Percentiles rank a stretch among this genome's conserved stretches.
phyloP scores from a whole-genome alignment of 1,284 basidiomycete species.

The Microstroma glucosiphilum region DNA sequence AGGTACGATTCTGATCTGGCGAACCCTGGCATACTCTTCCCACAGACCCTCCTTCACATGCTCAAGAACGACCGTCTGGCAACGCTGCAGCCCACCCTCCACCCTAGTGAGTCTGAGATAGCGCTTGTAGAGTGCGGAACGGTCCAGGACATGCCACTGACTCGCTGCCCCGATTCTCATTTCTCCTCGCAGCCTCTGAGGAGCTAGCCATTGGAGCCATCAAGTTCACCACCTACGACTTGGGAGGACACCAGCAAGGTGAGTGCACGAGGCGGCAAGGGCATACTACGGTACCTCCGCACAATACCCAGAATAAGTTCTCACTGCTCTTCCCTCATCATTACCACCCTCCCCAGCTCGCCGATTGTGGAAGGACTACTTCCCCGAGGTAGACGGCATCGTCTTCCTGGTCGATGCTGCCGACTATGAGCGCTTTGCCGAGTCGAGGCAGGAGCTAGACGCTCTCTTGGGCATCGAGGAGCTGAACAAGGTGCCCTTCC shows the following conservation, averaged over 20 bases:
- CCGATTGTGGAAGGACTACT: conserved; percentile 98
- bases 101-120: conserved; percentile 73
- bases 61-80: conserved; percentile 98
- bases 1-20: conserved; percentile 7
- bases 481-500: conserved; percentile 84
- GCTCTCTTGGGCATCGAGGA: conserved; percentile 82
- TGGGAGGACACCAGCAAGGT: conserved; percentile 97
- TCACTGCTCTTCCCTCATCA: not conserved
- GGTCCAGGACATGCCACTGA: not conserved
- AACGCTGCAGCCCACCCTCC: conserved; percentile 93
- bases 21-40: not conserved
- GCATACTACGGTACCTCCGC: not conserved
- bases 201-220: conserved; percentile 97
- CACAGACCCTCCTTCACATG: conserved; percentile 94
- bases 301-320: not conserved
- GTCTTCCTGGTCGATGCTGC: conserved; percentile 97
- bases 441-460: conserved; percentile 95
- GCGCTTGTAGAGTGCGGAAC: not conserved
- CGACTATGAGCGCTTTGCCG: conserved; percentile 90
- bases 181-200: conserved; percentile 71
- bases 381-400: conserved; percentile 98
- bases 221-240: conserved; percentile 97
- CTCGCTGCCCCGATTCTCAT: not conserved
- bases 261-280: conserved; percentile 33
- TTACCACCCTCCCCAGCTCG: conserved; percentile 61